Percentiles rank a stretch among this genome's conserved stretches.
Conservation (phyloP, 202 grass and related monocot species). For the Tripidium arundinaceum region DNA sequence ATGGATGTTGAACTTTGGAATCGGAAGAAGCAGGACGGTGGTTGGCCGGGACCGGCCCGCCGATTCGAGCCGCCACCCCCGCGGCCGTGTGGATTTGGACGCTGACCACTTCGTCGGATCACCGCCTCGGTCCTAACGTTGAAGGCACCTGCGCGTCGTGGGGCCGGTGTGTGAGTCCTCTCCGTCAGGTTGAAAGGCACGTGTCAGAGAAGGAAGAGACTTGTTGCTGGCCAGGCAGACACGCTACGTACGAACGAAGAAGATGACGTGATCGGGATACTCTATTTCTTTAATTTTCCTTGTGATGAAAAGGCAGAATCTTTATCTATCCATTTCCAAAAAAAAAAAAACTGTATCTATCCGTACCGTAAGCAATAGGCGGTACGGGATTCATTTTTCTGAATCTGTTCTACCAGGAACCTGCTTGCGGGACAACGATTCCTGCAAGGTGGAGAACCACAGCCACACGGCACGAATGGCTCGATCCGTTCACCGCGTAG, state of each 20-base stretch:
- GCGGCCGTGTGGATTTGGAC: not conserved
- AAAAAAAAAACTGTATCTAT: not conserved
- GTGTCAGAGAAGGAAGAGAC: not conserved
- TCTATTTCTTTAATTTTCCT: not conserved
- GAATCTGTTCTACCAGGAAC: not conserved
- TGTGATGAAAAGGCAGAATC: not conserved
- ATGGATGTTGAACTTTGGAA: not conserved
- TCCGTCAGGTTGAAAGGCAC: not conserved
- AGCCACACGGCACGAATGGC: not conserved
- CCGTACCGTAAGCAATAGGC: not conserved
- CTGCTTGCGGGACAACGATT: not conserved
- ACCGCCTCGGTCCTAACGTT: slow-evolving; percentile 15
- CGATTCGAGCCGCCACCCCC: not conserved
- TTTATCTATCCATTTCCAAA: not conserved
- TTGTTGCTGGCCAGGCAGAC: not conserved
- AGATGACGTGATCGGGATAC: not conserved
- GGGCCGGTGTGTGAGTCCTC: not conserved
- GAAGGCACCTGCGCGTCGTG: not conserved
- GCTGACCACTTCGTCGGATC: slow-evolving; percentile 7
- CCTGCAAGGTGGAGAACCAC: not conserved
- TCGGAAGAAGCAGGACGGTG: not conserved
- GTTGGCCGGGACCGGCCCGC: not conserved
- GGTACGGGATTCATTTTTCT: not conserved
- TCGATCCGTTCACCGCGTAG: not conserved
- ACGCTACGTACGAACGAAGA: not conserved